These are phyloP conservation scores for Exobasidium rhododendri DNA, from an alignment of 1,284 basidiomycete genomes.

Conservation along the genomic window DNA sequence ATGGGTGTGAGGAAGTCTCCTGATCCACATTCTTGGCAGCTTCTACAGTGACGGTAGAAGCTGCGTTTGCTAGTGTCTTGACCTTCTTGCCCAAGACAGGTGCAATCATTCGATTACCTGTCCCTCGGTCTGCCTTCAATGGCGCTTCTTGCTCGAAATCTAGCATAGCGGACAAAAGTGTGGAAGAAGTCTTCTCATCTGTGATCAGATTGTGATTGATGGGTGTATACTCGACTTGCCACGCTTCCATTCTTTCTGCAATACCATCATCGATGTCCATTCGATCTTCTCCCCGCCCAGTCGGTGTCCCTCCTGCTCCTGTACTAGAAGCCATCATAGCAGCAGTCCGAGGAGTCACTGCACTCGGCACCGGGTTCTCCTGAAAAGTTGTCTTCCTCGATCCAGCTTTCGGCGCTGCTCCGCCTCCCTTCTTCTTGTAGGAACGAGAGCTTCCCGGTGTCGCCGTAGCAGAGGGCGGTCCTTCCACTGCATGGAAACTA, in stretches of 20 bases:
- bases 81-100: constrained; percentile 10
- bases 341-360: constrained; percentile 4
- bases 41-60: not conserved
- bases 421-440: not conserved
- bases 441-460: constrained; percentile 1
- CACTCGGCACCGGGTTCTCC: no score
- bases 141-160: constrained; percentile 32
- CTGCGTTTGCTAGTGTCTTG: not conserved
- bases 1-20: not conserved
- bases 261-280: not conserved
- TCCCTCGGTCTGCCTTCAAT: constrained; percentile 19
- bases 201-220: constrained; percentile 39
- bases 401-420: not conserved
- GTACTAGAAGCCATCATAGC: constrained; percentile 2
- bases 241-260: constrained; percentile 42
- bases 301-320: not conserved
- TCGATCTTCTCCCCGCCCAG: not conserved
- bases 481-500: constrained; percentile 5
- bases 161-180: constrained; percentile 31
- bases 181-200: constrained; percentile 21
- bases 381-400: not conserved
- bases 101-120: constrained; percentile 3
- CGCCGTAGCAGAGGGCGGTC: not conserved
- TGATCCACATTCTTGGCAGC: not conserved
- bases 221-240: constrained; percentile 51